Evolutionary conservation across 2,329 filamentous ascomycete species (phyloP), one percentile per base, ranked within the genome.

Genomic region (Neobulgaria alba): DNA sequence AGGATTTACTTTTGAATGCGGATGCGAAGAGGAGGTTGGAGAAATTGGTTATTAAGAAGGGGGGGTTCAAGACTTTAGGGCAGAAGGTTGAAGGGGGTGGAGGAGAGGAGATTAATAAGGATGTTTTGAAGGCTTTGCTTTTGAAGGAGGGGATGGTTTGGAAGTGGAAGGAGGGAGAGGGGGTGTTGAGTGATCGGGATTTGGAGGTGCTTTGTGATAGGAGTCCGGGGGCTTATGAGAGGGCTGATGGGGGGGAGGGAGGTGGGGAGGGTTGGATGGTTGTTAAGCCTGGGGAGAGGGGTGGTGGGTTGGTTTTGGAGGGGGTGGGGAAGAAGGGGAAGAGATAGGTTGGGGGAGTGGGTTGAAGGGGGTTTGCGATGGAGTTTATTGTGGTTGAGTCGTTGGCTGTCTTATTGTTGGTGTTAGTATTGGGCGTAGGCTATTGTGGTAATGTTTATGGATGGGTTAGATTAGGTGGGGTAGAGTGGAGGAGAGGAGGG

Each of bases 41-140:
- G 60, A 94, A 95, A 58, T 70, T 98, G 0, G 87, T 98, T 5
- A 98, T 98, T 56, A 85, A 90, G 46, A 96, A 96, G 60, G 90
- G 90, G 2, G 80, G 84, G 4, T 90, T 93, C 62, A 77, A 73
- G 49, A 79, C 74, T 9, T 77, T 88, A 64, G 70, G 68, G 0
- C 72, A 83, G 54, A 79, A 79, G 52, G 68, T 75, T 26, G n/a
- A n/a, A n/a, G 23, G 23, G 51, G 65, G 67, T 31, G 66, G 76
- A n/a, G 52, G 53, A 4, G 61, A 62, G 14, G 61, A 62, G 14
- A 62, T 85, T 1, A 73, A 79, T 38, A 71, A 73, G 16, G 73
- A 88, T 46, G 69, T 68, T 8, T 67, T 85, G 17, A 73, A 69
- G 46, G 72, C 73, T 4, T 64, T 85, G 9, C 63, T 88, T 3